Percentiles rank a stretch among this genome's conserved stretches.
These are phyloP conservation scores for Coffea canephora DNA, from an alignment of 257 asterid species.

Conservation along the genomic window DNA sequence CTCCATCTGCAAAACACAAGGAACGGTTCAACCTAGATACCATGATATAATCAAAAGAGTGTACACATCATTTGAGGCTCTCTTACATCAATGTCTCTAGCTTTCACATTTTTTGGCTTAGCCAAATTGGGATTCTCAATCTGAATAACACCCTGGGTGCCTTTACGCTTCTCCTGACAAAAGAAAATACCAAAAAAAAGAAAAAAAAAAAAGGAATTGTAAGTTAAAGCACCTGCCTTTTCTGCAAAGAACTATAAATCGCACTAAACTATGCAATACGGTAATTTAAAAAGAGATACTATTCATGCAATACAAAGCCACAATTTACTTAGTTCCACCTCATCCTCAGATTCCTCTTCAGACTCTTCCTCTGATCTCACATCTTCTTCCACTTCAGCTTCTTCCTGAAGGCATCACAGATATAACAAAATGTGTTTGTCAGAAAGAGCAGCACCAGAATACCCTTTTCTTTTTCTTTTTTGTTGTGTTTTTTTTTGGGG, in stretches of 20 bases:
- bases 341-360: conserved; percentile 75
- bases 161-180: conserved; percentile 68
- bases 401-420: conserved; percentile 46
- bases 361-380: conserved; percentile 72
- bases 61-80: background rate
- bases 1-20: conserved; percentile 53
- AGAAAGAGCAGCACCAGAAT: background rate
- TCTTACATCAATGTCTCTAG: conserved; percentile 79
- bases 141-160: conserved; percentile 73
- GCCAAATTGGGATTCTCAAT: conserved; percentile 80
- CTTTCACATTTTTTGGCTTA: conserved; percentile 80
- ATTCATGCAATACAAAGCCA: background rate
- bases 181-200: conserved; percentile 9
- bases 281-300: background rate
- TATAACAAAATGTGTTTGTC: background rate
- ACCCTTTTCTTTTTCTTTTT: too few relatives aligned
- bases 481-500: too few relatives aligned
- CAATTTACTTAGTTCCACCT: conserved; percentile 48
- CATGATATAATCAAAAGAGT: background rate
- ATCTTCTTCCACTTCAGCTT: conserved; percentile 57
- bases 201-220: background rate
- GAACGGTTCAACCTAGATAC: conserved; percentile 6
- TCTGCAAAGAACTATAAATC: background rate
- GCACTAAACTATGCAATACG: background rate
- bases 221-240: conserved; percentile 2